Percentiles rank a stretch among this genome's conserved stretches.
These are phyloP conservation scores for Fereydounia khargensis DNA, from an alignment of 1,284 basidiomycete genomes.

Conservation along the genomic window DNA sequence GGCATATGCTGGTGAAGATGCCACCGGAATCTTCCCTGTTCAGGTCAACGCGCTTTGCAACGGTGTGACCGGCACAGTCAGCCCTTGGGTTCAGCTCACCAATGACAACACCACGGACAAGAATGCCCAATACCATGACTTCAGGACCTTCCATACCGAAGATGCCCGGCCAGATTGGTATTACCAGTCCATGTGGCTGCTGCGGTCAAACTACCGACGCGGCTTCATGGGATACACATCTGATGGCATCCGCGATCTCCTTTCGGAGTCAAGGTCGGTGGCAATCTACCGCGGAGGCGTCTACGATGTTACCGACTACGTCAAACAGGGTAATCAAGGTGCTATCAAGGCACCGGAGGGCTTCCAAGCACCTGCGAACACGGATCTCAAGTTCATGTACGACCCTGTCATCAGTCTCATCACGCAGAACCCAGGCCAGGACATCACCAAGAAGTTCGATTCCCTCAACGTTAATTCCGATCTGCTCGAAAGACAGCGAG, in stretches of 20 bases:
- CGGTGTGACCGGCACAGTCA: constrained; percentile 75
- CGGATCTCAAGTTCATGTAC: constrained; percentile 74
- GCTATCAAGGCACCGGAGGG: constrained; percentile 66
- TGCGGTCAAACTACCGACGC: constrained; percentile 82
- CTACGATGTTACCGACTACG: constrained; percentile 83
- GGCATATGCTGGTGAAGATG: constrained; percentile 76
- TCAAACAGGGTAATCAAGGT: constrained; percentile 52
- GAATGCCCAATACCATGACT: constrained; percentile 84
- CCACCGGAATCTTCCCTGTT: constrained; percentile 84
- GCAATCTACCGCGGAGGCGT: constrained; percentile 80
- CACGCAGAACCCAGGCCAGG: constrained; percentile 74
- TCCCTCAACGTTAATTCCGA: constrained; percentile 66
- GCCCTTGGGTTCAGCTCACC: constrained; percentile 78
- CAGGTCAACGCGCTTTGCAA: constrained; percentile 94
- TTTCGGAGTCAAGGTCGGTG: constrained; percentile 69
- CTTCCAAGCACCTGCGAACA: constrained; percentile 64
- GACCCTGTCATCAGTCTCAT: constrained; percentile 74
- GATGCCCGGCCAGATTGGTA: constrained; percentile 98
- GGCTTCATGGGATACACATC: constrained; percentile 87
- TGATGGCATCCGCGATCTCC: constrained; percentile 69
- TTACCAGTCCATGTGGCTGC: constrained; percentile 68
- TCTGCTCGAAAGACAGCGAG: constrained; percentile 74
- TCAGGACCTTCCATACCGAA: constrained; percentile 69
- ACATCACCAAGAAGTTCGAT: constrained; percentile 79
- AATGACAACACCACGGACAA: constrained; percentile 76